Base-by-base conservation (phyloP, 805 yeast genomes). In the Ogataea kodamae region DNA sequence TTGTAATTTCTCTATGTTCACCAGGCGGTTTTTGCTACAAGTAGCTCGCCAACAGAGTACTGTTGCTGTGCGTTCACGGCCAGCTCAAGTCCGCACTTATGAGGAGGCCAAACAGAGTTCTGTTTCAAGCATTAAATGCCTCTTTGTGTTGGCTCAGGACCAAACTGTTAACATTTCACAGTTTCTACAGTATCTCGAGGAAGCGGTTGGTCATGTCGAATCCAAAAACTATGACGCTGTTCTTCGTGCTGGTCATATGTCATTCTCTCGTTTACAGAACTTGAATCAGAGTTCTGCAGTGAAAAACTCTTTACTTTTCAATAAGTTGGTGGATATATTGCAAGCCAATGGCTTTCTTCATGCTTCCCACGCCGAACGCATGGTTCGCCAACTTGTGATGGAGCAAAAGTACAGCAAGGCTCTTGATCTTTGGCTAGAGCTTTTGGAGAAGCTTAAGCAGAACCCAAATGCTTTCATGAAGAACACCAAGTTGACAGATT, bases 331-430 rank as follows among this genome's bases (percentile, higher is more conserved):
- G 11, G 32, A 36, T 3, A 27, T 50, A 7, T 34, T 57, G 16
- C 24, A 37, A 17, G 39, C 46, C 1, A 25, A 37, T 24, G 30
- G 44, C 9, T n/a, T 53, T 3, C 30, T 53, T n/a, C 52, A 54
- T 33, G 46, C 40, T n/a, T 41, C 54, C 9, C 62, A 56, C 30
- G 45, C 55, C 12, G 43, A 37, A 12, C 44, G 57, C 32, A 49
- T 42, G n/a, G 40, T 55, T 22, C 37, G 22, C 6, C 33, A 37
- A n/a, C 41, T 56, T 7, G 18, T 55, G 6, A 11, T 13, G 4
- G 64, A 59, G 16, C 33, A 35, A 5, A 47, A 54, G 24, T 49
- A 37, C 25, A 23, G 49, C 6, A 50, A 49, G 25, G 61, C 59
- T 3, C 31, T 60, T 18, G 45, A 51, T n/a, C 16, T 50, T 4